These are phyloP conservation scores for Erysimum cheiranthoides DNA, from an alignment of 345 rosid genomes.

Conservation along the genomic window DNA sequence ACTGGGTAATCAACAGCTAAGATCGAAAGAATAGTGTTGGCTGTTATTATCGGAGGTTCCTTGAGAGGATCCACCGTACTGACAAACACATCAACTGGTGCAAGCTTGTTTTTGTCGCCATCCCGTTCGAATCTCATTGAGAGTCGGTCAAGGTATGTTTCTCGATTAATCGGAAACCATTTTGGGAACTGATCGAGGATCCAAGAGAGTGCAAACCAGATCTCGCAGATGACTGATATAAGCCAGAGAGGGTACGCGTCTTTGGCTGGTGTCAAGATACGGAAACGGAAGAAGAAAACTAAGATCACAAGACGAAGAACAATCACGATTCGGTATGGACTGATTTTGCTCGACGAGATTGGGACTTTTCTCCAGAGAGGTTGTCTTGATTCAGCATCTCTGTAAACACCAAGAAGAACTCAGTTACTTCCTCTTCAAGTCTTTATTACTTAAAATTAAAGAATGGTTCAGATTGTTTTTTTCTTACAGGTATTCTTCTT, in stretches of 20 bases:
- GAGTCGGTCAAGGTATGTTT: slow-evolving; percentile 89
- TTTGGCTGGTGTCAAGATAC: slow-evolving; percentile 81
- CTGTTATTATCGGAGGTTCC: slow-evolving; percentile 97
- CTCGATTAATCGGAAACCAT: slow-evolving; percentile 90
- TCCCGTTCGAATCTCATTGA: slow-evolving; percentile 86
- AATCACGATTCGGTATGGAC: slow-evolving; percentile 94
- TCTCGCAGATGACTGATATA: slow-evolving; percentile 89
- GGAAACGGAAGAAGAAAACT: slow-evolving; percentile 85
- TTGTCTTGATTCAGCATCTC: slow-evolving; percentile 95
- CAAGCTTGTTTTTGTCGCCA: slow-evolving; percentile 75
- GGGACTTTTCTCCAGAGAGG: slow-evolving; percentile 94
- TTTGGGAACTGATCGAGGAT: slow-evolving; percentile 98
- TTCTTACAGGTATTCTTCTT: slow-evolving; percentile 80
- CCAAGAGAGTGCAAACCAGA: slow-evolving; percentile 98
- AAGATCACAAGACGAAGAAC: slow-evolving; percentile 80
- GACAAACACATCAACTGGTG: slow-evolving; percentile 86
- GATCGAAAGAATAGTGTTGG: slow-evolving; percentile 91
- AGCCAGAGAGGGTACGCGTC: slow-evolving; percentile 96
- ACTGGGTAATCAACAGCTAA: slow-evolving; percentile 85
- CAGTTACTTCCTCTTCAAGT: slow-evolving; percentile 34
- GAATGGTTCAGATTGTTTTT: background rate
- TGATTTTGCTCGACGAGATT: slow-evolving; percentile 85
- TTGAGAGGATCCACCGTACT: slow-evolving; percentile 98
- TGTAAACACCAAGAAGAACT: slow-evolving; percentile 46
- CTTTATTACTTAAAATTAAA: slow-evolving; percentile 10